Conservation (phyloP, 2,329 filamentous ascomycete genomes). For the Verticillium zaregamsianum region DNA sequence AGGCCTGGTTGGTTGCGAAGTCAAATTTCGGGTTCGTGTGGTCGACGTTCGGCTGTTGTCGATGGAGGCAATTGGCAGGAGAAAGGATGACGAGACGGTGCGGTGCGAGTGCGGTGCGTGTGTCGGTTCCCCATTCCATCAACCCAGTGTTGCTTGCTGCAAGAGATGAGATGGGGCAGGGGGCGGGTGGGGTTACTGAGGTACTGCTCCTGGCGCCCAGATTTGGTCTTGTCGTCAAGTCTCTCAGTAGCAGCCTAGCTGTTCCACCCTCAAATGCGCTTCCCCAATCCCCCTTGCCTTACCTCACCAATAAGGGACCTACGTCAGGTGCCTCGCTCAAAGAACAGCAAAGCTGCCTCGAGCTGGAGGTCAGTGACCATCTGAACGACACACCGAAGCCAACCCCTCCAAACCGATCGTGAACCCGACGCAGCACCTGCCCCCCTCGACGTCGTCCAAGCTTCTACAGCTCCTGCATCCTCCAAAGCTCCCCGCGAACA, state of each 20-base stretch:
- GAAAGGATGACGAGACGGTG: background rate
- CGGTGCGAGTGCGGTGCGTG: background rate
- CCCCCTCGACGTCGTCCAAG: background rate
- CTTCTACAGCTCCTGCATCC: background rate
- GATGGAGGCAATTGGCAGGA: background rate
- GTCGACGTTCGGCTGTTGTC: background rate
- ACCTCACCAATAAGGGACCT: background rate
- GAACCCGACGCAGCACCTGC: background rate
- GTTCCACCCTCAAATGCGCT: background rate
- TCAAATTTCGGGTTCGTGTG: background rate
- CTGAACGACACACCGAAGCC: background rate
- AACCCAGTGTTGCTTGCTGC: background rate
- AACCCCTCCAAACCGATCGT: background rate
- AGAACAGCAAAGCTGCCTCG: background rate
- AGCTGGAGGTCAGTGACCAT: background rate
- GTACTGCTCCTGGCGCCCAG: background rate
- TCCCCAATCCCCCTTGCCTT: background rate
- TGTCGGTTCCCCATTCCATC: background rate
- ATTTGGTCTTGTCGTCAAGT: background rate
- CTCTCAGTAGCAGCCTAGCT: background rate
- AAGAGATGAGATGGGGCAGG: background rate
- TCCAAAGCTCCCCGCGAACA: constrained; percentile 22
- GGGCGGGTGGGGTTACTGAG: background rate
- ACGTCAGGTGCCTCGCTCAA: background rate
- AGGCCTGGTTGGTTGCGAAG: background rate